Evolutionary conservation across 2,329 filamentous ascomycete genomes (phyloP).

Genomic region (Aspergillus neotritici): DNA sequence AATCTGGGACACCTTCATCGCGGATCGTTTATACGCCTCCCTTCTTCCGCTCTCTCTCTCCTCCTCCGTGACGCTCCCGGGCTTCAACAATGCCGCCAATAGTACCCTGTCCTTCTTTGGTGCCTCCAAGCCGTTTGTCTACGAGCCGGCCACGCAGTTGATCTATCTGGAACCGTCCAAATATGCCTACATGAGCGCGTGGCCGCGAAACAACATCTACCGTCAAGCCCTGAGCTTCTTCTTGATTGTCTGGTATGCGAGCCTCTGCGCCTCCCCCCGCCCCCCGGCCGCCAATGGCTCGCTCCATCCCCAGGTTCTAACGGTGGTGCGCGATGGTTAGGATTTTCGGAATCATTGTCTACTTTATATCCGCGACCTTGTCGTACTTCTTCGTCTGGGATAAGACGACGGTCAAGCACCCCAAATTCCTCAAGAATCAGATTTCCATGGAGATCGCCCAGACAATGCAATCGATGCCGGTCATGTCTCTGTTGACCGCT

Average conservation of each 20-base stretch:
- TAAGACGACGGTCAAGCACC: constrained; percentile 80
- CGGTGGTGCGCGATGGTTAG: constrained; percentile 43
- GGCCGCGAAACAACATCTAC: constrained; percentile 68
- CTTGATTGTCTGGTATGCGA: constrained; percentile 73
- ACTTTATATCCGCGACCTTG: constrained; percentile 75
- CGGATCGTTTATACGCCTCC: constrained; percentile 71
- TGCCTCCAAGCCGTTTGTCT: constrained; percentile 45
- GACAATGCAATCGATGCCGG: constrained; percentile 67
- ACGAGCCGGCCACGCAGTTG: constrained; percentile 66
- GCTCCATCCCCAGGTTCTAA: constrained; percentile 3
- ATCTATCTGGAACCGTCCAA: constrained; percentile 64
- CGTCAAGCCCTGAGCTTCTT: constrained; percentile 73
- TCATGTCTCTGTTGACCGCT: constrained; percentile 75
- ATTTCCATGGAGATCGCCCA: constrained; percentile 79
- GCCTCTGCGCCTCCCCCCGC: neutral
- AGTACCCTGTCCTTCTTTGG: constrained; percentile 52
- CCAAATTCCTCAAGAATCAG: constrained; percentile 93
- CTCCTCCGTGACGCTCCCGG: constrained; percentile 49
- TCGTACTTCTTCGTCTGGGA: constrained; percentile 90
- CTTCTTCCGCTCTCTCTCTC: constrained; percentile 57
- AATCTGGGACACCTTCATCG: constrained; percentile 71
- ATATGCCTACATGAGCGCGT: constrained; percentile 73
- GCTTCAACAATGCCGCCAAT: constrained; percentile 51
- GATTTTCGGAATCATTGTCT: constrained; percentile 77
- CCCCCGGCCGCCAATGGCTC: neutral